A percentile compares a stretch with the other conserved stretches of the same genome.
Evolutionary conservation across 1,284 basidiomycete species (phyloP).

Genomic region (Pseudozyma pruni): DNA sequence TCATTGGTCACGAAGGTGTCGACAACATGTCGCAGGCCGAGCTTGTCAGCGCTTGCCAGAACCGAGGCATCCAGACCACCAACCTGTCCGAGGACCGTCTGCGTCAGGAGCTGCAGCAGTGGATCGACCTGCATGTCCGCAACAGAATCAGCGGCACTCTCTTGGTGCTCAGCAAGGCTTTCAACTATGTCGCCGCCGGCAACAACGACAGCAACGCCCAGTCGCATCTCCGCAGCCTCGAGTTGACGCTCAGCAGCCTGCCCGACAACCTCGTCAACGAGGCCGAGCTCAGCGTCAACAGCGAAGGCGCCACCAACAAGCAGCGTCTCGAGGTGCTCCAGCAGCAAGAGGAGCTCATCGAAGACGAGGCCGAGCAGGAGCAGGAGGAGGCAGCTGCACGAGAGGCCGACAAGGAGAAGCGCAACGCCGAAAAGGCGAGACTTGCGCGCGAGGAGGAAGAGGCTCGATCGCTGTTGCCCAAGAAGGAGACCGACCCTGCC

Average conservation of each 20-base stretch:
- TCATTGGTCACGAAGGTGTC: slow-evolving; percentile 88
- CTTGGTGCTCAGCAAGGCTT: slow-evolving; percentile 89
- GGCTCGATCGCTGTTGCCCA: slow-evolving; percentile 55
- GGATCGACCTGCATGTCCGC: slow-evolving; percentile 92
- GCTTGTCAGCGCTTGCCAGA: slow-evolving; percentile 90
- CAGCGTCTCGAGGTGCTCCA: slow-evolving; percentile 97
- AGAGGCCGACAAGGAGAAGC: slow-evolving; percentile 82
- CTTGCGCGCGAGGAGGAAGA: slow-evolving; percentile 58
- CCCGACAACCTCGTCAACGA: slow-evolving; percentile 97
- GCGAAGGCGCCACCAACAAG: slow-evolving; percentile 93
- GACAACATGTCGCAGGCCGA: slow-evolving; percentile 90
- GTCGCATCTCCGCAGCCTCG: slow-evolving; percentile 79
- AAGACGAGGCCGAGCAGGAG: slow-evolving; percentile 98
- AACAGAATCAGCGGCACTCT: slow-evolving; percentile 89
- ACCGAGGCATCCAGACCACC: slow-evolving; percentile 88
- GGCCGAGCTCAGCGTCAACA: slow-evolving; percentile 93
- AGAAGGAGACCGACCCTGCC: slow-evolving; percentile 41
- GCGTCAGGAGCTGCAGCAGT: slow-evolving; percentile 87
- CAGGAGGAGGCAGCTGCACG: slow-evolving; percentile 89
- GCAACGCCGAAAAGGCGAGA: slow-evolving; percentile 70
- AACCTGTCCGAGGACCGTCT: slow-evolving; percentile 74
- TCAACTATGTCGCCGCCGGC: slow-evolving; percentile 76
- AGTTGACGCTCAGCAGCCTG: slow-evolving; percentile 88
- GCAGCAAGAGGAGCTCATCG: slow-evolving; percentile 98
- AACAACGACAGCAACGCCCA: slow-evolving; percentile 40